Base-by-base conservation (phyloP, 306 rosid species). In the Gynostemma pentaphyllum region DNA sequence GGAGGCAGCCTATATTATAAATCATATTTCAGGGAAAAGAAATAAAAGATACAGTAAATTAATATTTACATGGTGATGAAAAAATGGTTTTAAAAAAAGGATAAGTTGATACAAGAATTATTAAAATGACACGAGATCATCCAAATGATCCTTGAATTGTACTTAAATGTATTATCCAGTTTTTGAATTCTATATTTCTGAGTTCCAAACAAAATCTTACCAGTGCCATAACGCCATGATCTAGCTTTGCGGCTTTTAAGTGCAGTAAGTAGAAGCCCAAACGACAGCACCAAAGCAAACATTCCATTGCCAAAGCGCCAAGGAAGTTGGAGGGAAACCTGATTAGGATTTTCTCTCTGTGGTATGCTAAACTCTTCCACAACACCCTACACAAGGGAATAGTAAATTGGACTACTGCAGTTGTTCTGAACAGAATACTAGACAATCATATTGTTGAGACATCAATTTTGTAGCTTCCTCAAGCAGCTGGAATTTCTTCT, bases 251-350 rank as follows among this genome's bases (percentile, higher is more conserved):
- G 96, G 75, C 97, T 90, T 76, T 68, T 74, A 18, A 90, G 78
- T 64, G 91, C 95, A 11, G 95, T 90, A 23, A 75, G 76, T 64
- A 87, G 96, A 67, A 90, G 97, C 72, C 97, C 96, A 26, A 90
- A 90, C 24, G 97, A 87, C 39, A 90, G 76, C 74, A 90, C 95
- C 64, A 90, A 75, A 4, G 96, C 97, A 80, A 90, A 90, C 97
- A 87, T 90, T 75, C 97, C 97, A 79, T 90, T 90, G 64, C 97
- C 97, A 75, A 90, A 90, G 51, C 81, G 76, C 97, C 97, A 90
- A 37, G 96, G 71, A 62, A 81, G 75, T 40, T 80, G 84, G 22
- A 90, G 78, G 14, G 85, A 88, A 47, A 77, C 64, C 65, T 70
- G 86, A 69, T 82, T 71, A 29, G 68, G 74, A 45, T 81, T 79